These are phyloP conservation scores for Avena sativa DNA, from an alignment of 176 grass and related monocot species.

Conservation along the genomic window DNA sequence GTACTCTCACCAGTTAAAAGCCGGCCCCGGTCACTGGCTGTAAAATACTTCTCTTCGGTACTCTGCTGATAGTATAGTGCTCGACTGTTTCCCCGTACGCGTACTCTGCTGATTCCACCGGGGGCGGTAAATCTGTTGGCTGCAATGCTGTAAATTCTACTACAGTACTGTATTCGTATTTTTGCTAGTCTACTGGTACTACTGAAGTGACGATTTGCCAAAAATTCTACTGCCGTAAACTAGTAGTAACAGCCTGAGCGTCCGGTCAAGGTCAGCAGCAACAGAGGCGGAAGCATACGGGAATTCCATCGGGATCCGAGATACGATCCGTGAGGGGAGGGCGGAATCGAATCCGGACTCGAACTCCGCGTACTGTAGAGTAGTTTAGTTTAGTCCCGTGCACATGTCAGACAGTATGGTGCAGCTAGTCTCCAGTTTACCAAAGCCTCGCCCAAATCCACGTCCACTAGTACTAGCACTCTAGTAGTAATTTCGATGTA, in stretches of 20 bases:
- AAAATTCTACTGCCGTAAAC: neutral
- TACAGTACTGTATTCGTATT: too few relatives aligned
- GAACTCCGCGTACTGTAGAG: neutral
- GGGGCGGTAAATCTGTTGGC: too few relatives aligned
- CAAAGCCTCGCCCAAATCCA: neutral
- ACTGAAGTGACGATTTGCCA: too few relatives aligned
- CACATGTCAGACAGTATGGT: neutral
- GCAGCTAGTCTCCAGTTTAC: neutral
- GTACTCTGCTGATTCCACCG: too few relatives aligned
- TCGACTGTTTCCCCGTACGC: neutral
- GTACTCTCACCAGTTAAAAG: neutral
- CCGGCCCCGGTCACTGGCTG: neutral
- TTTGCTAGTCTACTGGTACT: too few relatives aligned
- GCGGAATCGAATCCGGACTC: neutral
- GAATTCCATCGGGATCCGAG: constrained; percentile 5
- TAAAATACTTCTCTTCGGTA: neutral
- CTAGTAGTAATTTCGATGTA: too few relatives aligned
- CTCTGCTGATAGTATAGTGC: neutral
- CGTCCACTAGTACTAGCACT: too few relatives aligned
- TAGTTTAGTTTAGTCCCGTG: too few relatives aligned
- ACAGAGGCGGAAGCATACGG: neutral
- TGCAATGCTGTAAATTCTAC: too few relatives aligned
- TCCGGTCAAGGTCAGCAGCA: neutral
- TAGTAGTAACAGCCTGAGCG: neutral
- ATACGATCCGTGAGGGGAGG: neutral